phyloP scores from a whole-genome alignment of 2,329 filamentous ascomycete species.

The Aspergillus spinulosporus region DNA sequence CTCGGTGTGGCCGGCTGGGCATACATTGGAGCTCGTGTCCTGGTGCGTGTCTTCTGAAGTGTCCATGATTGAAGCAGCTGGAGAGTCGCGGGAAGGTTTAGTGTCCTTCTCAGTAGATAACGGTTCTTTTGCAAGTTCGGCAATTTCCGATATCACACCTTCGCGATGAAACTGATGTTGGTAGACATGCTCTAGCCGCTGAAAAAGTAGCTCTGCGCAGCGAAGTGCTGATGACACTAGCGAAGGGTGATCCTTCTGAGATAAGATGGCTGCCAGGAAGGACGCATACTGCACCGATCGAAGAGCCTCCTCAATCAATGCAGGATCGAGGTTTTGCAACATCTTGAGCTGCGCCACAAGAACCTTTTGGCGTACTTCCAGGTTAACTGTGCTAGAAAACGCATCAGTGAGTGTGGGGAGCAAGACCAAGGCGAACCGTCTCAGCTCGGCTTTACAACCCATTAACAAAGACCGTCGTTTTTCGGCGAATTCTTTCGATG shows the following conservation, averaged over 20 bases:
- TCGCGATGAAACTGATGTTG: constrained; percentile 96
- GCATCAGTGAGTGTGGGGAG: constrained; percentile 94
- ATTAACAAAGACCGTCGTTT: constrained; percentile 79
- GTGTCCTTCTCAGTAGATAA: constrained; percentile 30
- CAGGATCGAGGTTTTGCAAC: constrained; percentile 85
- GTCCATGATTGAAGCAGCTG: constrained; percentile 22
- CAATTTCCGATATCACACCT: constrained; percentile 89
- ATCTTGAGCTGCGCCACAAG: constrained; percentile 96
- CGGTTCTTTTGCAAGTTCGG: constrained; percentile 65
- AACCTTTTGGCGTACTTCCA: constrained; percentile 92
- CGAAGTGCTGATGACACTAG: constrained; percentile 85
- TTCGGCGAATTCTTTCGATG: constrained; percentile 61
- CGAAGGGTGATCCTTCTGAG: constrained; percentile 87
- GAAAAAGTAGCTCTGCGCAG: constrained; percentile 82
- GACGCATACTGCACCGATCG: constrained; percentile 91
- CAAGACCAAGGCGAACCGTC: constrained; percentile 87
- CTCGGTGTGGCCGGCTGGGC: constrained; percentile 18
- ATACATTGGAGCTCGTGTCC: constrained; percentile 15
- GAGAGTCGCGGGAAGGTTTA: constrained; percentile 16
- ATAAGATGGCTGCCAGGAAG: constrained; percentile 92
- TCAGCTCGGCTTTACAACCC: constrained; percentile 81
- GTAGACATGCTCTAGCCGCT: constrained; percentile 82
- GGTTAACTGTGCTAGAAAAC: constrained; percentile 95
- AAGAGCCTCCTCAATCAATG: constrained; percentile 80
- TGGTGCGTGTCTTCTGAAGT: constrained; percentile 20